phyloP scores from a whole-genome alignment of 2,329 filamentous ascomycete species.

The Aureobasidium pullulans region DNA sequence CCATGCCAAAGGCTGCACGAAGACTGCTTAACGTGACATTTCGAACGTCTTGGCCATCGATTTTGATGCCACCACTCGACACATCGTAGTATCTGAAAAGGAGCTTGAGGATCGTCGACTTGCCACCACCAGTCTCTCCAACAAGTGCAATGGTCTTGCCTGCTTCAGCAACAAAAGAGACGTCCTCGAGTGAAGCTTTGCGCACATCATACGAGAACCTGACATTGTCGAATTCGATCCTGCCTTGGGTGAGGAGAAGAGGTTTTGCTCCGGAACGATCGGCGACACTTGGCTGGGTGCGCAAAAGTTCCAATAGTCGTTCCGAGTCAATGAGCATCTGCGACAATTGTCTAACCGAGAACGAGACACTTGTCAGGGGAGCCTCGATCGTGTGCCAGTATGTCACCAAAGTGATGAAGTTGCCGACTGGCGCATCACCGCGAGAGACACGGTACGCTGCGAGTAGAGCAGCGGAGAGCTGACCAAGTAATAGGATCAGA shows the following conservation, averaged over 20 bases:
- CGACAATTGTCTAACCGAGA: slow-evolving; percentile 42
- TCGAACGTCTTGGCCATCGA: slow-evolving; percentile 55
- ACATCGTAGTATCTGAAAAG: slow-evolving; percentile 56
- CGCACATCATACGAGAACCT: slow-evolving; percentile 49
- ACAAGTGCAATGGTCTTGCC: slow-evolving; percentile 55
- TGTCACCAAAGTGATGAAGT: slow-evolving; percentile 57
- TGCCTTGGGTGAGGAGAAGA: slow-evolving; percentile 40
- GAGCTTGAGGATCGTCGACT: slow-evolving; percentile 55
- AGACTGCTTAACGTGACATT: slow-evolving; percentile 52
- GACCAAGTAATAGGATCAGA: slow-evolving; percentile 41
- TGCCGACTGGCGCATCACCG: slow-evolving; percentile 46
- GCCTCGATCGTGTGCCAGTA: slow-evolving; percentile 51
- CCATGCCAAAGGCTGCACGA: slow-evolving; percentile 53
- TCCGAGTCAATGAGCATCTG: slow-evolving; percentile 58
- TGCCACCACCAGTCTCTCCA: slow-evolving; percentile 56
- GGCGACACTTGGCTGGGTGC: slow-evolving; percentile 49
- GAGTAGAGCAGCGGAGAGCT: slow-evolving; percentile 44
- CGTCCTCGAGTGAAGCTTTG: slow-evolving; percentile 42
- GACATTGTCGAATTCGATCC: slow-evolving; percentile 49
- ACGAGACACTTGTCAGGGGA: slow-evolving; percentile 45
- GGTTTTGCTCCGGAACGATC: slow-evolving; percentile 41
- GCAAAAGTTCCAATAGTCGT: slow-evolving; percentile 50
- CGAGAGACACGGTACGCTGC: slow-evolving; percentile 47
- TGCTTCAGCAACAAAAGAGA: slow-evolving; percentile 43
- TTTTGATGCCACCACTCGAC: slow-evolving; percentile 44